These are phyloP conservation scores for Solanum virginianum DNA, from an alignment of 257 asterid species.

Conservation along the genomic window DNA sequence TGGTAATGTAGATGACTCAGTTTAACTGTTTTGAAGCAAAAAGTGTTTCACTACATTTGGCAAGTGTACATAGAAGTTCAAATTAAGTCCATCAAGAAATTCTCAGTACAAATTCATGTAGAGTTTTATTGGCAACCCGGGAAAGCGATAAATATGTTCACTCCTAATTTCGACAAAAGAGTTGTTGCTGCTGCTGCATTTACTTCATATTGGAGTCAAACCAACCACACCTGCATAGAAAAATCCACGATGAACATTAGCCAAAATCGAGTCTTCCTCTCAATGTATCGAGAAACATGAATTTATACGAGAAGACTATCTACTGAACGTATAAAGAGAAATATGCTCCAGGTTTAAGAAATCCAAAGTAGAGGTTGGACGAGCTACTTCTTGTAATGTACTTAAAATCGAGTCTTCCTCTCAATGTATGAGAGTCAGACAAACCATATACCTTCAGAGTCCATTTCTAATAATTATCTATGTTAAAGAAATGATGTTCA, in stretches of 20 bases:
- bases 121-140: not conserved
- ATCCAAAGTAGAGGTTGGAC: not conserved
- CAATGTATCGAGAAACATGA: too few species aligned
- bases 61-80: not conserved
- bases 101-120: not conserved
- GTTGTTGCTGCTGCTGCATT: not conserved
- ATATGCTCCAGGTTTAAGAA: not conserved
- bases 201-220: slow-evolving; percentile 53
- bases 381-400: not conserved
- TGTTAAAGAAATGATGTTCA: not conserved
- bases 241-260: not conserved
- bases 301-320: not conserved
- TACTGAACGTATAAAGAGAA: not conserved
- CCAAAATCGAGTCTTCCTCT: too few species aligned
- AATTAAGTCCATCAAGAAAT: not conserved
- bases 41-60: not conserved
- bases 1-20: not conserved
- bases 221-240: slow-evolving; percentile 67
- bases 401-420: not conserved
- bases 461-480: not conserved
- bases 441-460: not conserved
- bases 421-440: not conserved
- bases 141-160: not conserved
- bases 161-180: not conserved
- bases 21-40: not conserved